phyloP scores from a whole-genome alignment of 1,139 yeast species.

The Lodderomyces theae region DNA sequence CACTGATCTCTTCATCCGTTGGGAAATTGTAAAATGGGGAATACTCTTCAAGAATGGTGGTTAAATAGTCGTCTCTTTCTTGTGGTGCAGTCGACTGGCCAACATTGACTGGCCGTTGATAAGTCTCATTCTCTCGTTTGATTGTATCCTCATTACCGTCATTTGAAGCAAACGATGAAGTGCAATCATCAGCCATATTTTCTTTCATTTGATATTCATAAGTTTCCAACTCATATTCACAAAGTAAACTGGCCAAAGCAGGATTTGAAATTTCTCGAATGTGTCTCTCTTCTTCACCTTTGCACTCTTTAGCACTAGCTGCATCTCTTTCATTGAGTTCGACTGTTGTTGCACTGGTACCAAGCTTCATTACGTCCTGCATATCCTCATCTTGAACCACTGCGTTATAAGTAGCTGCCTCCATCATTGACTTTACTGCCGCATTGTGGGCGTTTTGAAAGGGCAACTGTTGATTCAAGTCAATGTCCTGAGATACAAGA shows the following conservation, averaged over 20 bases:
- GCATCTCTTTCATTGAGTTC: too few relatives aligned
- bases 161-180: not conserved
- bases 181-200: not conserved
- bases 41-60: not conserved
- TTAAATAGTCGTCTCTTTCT: not conserved
- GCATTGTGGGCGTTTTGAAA: too few relatives aligned
- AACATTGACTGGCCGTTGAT: too few relatives aligned
- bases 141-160: not conserved
- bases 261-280: not conserved
- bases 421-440: too few relatives aligned
- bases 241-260: not conserved
- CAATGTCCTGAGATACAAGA: not conserved
- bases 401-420: too few relatives aligned
- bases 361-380: too few relatives aligned
- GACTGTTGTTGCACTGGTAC: too few relatives aligned
- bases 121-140: not conserved
- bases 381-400: too few relatives aligned
- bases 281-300: too few relatives aligned
- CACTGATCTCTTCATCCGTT: not conserved
- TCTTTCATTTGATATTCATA: not conserved
- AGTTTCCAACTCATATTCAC: not conserved
- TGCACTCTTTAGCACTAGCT: too few relatives aligned
- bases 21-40: constrained; percentile 1
- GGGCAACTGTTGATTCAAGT: not conserved
- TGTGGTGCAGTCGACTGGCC: not conserved